A percentile compares a stretch with the other conserved stretches of the same genome.
phyloP scores from a whole-genome alignment of 2,329 filamentous ascomycete species.

The Botrytis elliptica region DNA sequence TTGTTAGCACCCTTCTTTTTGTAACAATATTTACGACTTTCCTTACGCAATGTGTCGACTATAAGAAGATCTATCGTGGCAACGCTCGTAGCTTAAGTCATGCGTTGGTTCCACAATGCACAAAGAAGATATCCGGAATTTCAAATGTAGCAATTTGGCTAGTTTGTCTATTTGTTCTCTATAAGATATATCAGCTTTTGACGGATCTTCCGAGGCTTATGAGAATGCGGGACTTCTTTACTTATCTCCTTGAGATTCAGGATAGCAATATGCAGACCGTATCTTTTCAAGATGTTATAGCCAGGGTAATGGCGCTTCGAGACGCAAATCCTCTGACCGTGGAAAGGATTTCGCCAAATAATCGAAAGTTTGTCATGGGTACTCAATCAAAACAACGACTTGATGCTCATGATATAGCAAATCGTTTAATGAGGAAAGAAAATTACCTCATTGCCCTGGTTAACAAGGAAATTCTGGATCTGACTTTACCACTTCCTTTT shows the following conservation, averaged over 20 bases:
- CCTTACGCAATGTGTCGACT: constrained; percentile 68
- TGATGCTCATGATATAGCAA: constrained; percentile 95
- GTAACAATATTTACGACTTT: constrained; percentile 68
- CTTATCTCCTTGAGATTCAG: constrained; percentile 64
- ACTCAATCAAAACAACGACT: constrained; percentile 91
- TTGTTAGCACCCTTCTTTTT: constrained; percentile 59
- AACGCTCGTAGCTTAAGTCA: constrained; percentile 47
- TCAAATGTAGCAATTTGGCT: constrained; percentile 52
- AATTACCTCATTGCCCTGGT: constrained; percentile 97
- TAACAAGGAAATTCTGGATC: constrained; percentile 91
- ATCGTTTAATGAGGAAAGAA: constrained; percentile 91
- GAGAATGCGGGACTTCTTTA: constrained; percentile 68
- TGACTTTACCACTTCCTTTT: constrained; percentile 84
- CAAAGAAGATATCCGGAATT: constrained; percentile 43
- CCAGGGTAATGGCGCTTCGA: constrained; percentile 66
- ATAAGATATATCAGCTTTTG: constrained; percentile 56
- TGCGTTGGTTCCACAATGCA: constrained; percentile 62
- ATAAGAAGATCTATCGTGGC: constrained; percentile 51
- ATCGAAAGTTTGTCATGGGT: constrained; percentile 56
- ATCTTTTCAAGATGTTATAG: constrained; percentile 71
- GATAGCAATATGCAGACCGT: constrained; percentile 72
- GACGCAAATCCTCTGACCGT: constrained; percentile 69
- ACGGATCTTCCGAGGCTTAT: constrained; percentile 58
- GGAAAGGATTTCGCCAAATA: constrained; percentile 55
- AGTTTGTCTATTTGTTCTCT: constrained; percentile 64